Evolutionary conservation across 2,329 filamentous ascomycete genomes (phyloP).

Genomic region (Thelonectria olida): DNA sequence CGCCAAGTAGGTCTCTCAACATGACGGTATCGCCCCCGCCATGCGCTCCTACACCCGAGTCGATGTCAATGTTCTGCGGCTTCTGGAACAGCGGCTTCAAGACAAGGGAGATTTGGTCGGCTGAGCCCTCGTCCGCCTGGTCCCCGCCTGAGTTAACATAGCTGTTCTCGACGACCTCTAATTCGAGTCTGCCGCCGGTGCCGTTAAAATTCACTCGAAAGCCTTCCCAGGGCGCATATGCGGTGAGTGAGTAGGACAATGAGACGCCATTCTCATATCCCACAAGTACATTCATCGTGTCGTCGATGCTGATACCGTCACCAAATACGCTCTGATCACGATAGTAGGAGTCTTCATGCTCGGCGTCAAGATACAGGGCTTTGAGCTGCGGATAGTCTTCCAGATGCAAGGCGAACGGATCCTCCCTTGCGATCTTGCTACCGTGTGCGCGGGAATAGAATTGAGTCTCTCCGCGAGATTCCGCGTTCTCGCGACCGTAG

Average conservation of each 20-base stretch:
- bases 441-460: conserved; percentile 63
- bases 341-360: conserved; percentile 70
- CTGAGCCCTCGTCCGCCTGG: conserved; percentile 61
- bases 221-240: conserved; percentile 71
- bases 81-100: conserved; percentile 65
- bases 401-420: conserved; percentile 68
- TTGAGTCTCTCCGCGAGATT: conserved; percentile 58
- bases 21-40: conserved; percentile 68
- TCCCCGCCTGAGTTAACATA: conserved; percentile 70
- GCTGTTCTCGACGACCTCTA: conserved; percentile 70
- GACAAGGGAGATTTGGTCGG: conserved; percentile 56
- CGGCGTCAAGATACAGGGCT: conserved; percentile 68
- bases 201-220: conserved; percentile 68
- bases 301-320: conserved; percentile 71
- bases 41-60: conserved; percentile 62
- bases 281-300: conserved; percentile 70
- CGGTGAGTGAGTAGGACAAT: conserved; percentile 67
- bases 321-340: conserved; percentile 71
- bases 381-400: conserved; percentile 62
- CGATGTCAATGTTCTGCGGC: conserved; percentile 63
- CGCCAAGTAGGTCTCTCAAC: conserved; percentile 66
- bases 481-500: conserved; percentile 70
- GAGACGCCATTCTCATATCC: conserved; percentile 65
- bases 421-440: conserved; percentile 58
- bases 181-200: conserved; percentile 65